These are phyloP conservation scores for Hericium alpestre DNA, from an alignment of 768 basidiomycete genomes.

Conservation along the genomic window DNA sequence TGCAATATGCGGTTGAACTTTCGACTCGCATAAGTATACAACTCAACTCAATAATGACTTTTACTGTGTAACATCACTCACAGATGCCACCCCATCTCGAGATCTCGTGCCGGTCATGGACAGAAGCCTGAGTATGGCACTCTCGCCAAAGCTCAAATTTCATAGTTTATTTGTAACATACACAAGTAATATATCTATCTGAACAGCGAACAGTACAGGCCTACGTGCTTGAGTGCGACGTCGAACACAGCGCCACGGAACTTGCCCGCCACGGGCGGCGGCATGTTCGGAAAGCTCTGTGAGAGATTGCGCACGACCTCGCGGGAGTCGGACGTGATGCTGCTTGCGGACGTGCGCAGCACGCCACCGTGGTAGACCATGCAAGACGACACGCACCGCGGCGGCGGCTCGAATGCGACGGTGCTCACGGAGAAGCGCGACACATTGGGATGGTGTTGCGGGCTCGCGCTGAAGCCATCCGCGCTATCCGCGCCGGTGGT, in stretches of 20 bases:
- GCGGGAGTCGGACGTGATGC: neutral
- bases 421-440: neutral
- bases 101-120: too few species aligned
- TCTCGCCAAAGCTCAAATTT: too few species aligned
- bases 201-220: too few species aligned
- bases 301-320: neutral
- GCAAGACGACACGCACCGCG: neutral
- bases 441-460: neutral
- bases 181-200: too few species aligned
- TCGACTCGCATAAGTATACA: too few species aligned
- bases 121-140: too few species aligned
- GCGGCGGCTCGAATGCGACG: neutral
- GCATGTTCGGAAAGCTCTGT: neutral
- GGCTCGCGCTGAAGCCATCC: neutral
- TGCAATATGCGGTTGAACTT: too few species aligned
- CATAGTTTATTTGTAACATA: too few species aligned
- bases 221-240: neutral
- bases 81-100: too few species aligned
- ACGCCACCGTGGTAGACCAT: too few species aligned
- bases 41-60: too few species aligned
- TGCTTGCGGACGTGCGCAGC: neutral
- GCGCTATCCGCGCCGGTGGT: neutral
- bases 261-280: neutral
- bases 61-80: too few species aligned
- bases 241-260: neutral